These are phyloP conservation scores for Lenwebbia sp. DNA, from an alignment of 345 rosid species.

Conservation along the genomic window DNA sequence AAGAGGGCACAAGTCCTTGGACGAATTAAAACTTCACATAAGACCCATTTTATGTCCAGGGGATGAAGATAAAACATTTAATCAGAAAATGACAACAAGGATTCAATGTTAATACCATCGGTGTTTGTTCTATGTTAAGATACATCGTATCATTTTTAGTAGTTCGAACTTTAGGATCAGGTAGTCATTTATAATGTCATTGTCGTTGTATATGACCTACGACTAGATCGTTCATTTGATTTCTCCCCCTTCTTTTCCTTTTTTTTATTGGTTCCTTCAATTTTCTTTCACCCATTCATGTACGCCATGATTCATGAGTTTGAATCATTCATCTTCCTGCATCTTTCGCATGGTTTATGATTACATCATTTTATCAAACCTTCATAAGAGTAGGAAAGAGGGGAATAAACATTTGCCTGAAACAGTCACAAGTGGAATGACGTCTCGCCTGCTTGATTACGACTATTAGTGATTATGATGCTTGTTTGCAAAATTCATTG, in stretches of 20 bases:
- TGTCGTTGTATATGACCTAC: background rate
- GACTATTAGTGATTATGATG: background rate
- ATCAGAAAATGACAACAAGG: background rate
- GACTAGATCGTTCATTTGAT: background rate
- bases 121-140: background rate
- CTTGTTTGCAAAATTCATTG: background rate
- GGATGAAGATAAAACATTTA: background rate
- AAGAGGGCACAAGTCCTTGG: background rate
- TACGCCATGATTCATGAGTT: background rate
- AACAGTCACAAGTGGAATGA: background rate
- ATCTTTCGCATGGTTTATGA: background rate
- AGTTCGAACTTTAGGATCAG: background rate
- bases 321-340: background rate
- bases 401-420: background rate
- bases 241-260: background rate
- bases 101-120: background rate
- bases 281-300: background rate
- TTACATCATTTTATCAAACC: background rate
- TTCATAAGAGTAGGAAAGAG: background rate
- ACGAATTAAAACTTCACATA: background rate
- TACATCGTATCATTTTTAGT: background rate
- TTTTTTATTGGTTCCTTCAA: background rate
- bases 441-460: background rate
- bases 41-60: background rate
- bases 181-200: background rate